phyloP scores from a whole-genome alignment of 208 protist genomes.

The Jaenimonas drosophilae region DNA sequence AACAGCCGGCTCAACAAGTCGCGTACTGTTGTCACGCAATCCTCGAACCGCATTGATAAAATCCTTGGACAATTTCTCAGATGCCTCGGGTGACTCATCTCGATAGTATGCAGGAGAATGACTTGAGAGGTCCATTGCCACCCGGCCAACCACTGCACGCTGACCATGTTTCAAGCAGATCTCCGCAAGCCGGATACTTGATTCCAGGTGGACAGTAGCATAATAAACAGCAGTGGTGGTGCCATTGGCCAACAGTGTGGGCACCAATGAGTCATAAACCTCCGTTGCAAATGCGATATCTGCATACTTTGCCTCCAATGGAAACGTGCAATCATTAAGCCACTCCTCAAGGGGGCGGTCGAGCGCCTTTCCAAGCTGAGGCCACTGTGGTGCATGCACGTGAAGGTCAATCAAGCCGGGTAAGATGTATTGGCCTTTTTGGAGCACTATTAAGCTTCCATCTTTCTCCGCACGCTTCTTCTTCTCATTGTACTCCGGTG shows the following conservation, averaged over 20 bases:
- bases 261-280: constrained; percentile 69
- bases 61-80: constrained; percentile 38
- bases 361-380: constrained; percentile 77
- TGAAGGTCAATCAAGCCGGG: constrained; percentile 93
- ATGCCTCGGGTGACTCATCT: constrained; percentile 57
- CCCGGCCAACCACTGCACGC: constrained; percentile 85
- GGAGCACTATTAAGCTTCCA: too few species aligned
- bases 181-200: constrained; percentile 61
- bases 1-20: constrained; percentile 74
- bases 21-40: constrained; percentile 27
- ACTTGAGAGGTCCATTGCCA: constrained; percentile 79
- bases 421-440: constrained; percentile 61
- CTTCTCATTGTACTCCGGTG: too few species aligned
- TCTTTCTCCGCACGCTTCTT: too few species aligned
- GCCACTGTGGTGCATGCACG: constrained; percentile 91
- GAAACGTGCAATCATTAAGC: constrained; percentile 91
- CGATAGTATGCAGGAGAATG: constrained; percentile 87
- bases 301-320: constrained; percentile 77
- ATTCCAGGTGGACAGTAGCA: constrained; percentile 81
- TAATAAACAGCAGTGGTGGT: constrained; percentile 91
- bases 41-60: constrained; percentile 57
- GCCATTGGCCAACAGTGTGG: constrained; percentile 63
- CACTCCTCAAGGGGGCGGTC: constrained; percentile 84
- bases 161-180: constrained; percentile 77
- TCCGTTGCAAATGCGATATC: constrained; percentile 63